Percentiles rank a stretch among this genome's conserved stretches.
Evolutionary conservation across 805 yeast species (phyloP).

Genomic region (Candida endomychidarum): DNA sequence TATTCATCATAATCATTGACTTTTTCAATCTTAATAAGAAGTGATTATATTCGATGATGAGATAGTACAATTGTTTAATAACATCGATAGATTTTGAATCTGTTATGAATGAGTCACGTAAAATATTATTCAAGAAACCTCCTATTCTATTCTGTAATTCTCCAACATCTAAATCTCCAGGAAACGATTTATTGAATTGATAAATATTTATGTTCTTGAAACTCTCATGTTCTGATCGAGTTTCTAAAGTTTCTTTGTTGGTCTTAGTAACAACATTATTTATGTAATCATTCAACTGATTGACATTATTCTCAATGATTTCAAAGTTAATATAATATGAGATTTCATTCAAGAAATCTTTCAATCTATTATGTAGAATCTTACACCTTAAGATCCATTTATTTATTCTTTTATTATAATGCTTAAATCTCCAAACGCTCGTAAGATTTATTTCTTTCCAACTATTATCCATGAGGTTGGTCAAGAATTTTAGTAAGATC

Average conservation of each 20-base stretch:
- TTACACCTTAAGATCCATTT: slow-evolving; percentile 58
- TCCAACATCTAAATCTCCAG: slow-evolving; percentile 18
- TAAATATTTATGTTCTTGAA: slow-evolving; percentile 8
- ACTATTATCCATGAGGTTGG: slow-evolving; percentile 56
- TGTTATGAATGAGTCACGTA: slow-evolving; percentile 68
- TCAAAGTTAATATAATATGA: slow-evolving; percentile 55
- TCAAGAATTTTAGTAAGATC: slow-evolving; percentile 60
- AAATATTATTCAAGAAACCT: slow-evolving; percentile 57
- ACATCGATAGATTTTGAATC: slow-evolving; percentile 51
- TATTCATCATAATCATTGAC: slow-evolving; percentile 50
- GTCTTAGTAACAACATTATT: slow-evolving; percentile 9
- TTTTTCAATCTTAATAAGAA: slow-evolving; percentile 54
- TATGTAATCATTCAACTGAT: slow-evolving; percentile 32
- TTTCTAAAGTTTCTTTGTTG: slow-evolving; percentile 1
- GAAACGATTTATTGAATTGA: slow-evolving; percentile 20
- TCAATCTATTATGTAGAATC: slow-evolving; percentile 56
- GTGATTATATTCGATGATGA: slow-evolving; percentile 48
- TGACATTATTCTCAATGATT: slow-evolving; percentile 59
- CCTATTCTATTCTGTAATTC: slow-evolving; percentile 35
- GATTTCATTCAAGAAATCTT: slow-evolving; percentile 54
- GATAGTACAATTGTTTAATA: slow-evolving; percentile 45
- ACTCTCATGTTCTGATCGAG: neutral
- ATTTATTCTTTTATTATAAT: slow-evolving; percentile 42
- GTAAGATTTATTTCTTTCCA: slow-evolving; percentile 72
- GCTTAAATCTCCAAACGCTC: slow-evolving; percentile 61